phyloP scores from a whole-genome alignment of 768 basidiomycete species.

The Pleurotus citrinopileatus region DNA sequence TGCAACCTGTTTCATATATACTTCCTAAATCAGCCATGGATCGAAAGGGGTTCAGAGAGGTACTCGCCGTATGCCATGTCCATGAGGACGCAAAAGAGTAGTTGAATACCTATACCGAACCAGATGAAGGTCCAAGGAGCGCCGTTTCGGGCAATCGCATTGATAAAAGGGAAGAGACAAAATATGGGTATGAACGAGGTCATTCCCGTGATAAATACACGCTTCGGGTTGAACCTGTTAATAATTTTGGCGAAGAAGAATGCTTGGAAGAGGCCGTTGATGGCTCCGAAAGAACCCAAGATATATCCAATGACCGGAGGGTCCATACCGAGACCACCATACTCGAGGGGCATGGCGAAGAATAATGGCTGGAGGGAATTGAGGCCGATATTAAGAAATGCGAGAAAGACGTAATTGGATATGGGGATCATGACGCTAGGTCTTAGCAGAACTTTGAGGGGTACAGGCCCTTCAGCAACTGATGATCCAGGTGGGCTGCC shows the following conservation, averaged over 20 bases:
- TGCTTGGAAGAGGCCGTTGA: constrained; percentile 34
- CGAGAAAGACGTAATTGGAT: constrained; percentile 39
- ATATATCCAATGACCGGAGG: constrained; percentile 39
- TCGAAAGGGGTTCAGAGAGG: neutral
- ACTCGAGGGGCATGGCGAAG: constrained; percentile 37
- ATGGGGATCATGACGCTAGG: constrained; percentile 39
- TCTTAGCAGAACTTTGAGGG: constrained; percentile 26
- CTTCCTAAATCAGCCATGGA: constrained; percentile 1
- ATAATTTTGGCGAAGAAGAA: constrained; percentile 31
- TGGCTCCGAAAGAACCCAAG: constrained; percentile 34
- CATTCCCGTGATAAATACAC: constrained; percentile 29
- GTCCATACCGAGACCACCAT: constrained; percentile 40
- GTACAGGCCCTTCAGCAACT: constrained; percentile 16
- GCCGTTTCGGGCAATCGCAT: constrained; percentile 24
- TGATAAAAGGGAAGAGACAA: constrained; percentile 37
- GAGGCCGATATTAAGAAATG: constrained; percentile 39
- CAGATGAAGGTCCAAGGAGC: constrained; percentile 27
- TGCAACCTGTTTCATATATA: constrained; percentile 33
- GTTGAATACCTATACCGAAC: constrained; percentile 24
- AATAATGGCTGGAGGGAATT: constrained; percentile 42
- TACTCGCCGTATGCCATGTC: constrained; percentile 36
- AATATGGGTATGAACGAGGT: constrained; percentile 26
- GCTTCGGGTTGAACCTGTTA: constrained; percentile 31
- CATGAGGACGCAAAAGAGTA: constrained; percentile 23
- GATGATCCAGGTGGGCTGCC: neutral